Base-by-base conservation (phyloP, 345 rosid genomes). In the Citrus sp. region DNA sequence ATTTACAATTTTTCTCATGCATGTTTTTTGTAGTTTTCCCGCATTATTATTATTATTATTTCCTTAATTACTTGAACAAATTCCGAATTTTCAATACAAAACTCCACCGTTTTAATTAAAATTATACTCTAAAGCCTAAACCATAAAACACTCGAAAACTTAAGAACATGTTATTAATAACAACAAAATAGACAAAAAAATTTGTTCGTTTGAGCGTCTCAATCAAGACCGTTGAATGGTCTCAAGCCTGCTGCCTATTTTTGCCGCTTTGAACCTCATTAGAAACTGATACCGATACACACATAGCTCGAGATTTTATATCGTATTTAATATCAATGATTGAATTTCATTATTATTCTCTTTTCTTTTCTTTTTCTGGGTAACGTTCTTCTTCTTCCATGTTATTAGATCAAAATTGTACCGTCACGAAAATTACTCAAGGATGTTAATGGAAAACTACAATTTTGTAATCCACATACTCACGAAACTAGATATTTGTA, bases 171-270 rank as follows among this genome's bases (percentile, higher is more conserved):
- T 10, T 10, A 42, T 2, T 3, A 24, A 38, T 40, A 72, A 72
- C n/a, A 34, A n/a, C 4, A 58, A n/a, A 9, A 6, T 9, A 40
- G 22, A 7, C 7, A 4, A 0, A 46, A 28, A 54, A 21, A 66
- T 66, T 70, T 60, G 85, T 69, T 82, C 58, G 85, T 82, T 82
- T 72, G 64, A 49, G 74, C 67, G 80, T 82, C 84, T 85, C 80
- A 55, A 69, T 85, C 85, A 69, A 46, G 84, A 78, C 71, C 85
- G 84, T 82, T 80, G 85, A 75, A 77, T 77, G 58, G 82, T 82
- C 82, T 18, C 7, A 30, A 77, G 76, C 72, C 81, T 85, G 70
- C 60, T 18, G 34, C 62, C 83, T 70, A 49, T 60, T 40, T 49
- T 37, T 51, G 19, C 79, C 32, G 1, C 10, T 16, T 69, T 21